Conservation (phyloP, 352 stramenopile genomes). For the Pythium pyrilobum region DNA sequence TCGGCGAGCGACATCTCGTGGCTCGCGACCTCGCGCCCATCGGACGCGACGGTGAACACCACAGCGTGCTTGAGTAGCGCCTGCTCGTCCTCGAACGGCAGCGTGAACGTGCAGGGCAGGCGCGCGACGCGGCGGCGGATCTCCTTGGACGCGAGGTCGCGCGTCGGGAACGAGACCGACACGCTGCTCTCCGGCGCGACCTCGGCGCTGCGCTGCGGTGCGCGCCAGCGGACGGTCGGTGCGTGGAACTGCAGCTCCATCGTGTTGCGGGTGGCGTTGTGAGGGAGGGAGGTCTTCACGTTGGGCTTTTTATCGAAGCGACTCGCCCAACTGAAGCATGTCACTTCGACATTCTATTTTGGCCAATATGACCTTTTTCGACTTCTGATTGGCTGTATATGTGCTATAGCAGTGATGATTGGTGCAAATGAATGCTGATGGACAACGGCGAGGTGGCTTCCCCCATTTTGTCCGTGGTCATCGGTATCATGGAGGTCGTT, state of each 20-base stretch:
- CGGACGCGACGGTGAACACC: constrained; percentile 35
- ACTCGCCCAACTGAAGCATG: constrained; percentile 18
- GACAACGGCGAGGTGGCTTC: neutral
- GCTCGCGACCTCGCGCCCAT: constrained; percentile 22
- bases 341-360: constrained; percentile 5
- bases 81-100: constrained; percentile 31
- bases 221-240: constrained; percentile 1
- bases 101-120: constrained; percentile 32
- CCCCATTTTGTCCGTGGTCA: too few relatives aligned
- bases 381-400: neutral
- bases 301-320: too few relatives aligned
- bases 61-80: constrained; percentile 32
- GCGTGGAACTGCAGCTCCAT: constrained; percentile 20
- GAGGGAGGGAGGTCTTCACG: neutral
- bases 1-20: constrained; percentile 35
- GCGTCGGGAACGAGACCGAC: constrained; percentile 7
- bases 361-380: neutral
- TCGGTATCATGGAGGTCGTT: constrained; percentile 4
- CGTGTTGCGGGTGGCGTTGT: neutral
- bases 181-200: constrained; percentile 6
- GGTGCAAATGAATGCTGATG: neutral
- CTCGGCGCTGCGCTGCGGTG: neutral
- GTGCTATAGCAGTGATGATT: neutral
- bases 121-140: neutral
- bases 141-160: neutral